Base-by-base conservation (phyloP, 2,329 filamentous ascomycete species). In the Ceratocystis harringtonii region DNA sequence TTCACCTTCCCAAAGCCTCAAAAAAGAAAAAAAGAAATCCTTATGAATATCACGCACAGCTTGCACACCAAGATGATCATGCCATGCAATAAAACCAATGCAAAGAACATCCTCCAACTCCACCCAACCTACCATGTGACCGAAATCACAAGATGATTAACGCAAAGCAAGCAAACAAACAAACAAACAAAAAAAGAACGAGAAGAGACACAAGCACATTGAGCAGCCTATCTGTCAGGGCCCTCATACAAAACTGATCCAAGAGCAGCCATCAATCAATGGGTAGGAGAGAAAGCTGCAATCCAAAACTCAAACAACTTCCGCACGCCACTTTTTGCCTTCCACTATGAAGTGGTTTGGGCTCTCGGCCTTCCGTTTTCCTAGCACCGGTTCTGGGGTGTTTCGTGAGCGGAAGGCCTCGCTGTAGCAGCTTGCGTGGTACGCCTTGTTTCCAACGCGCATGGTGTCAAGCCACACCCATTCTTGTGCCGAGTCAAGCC, bases 401-500 rank as follows among this genome's bases (percentile, higher is more conserved):
- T 78, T 79, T 6, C 81, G 80, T 69, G 87, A 85, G 72, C 84
- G 87, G 44, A 83, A 87, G 41, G 89, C 88, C 76, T 96, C 92
- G 19, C 84, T 83, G 73, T 92, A 90, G 73, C 94, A 99, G 65
- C 86, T 95, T 10, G 87, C 90, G 74, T 99, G 94, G 71, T 90
- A 97, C 17, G 94, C 87, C 68, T 90, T 85, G 65, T 81, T 84
- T 44, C 88, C 89, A 36, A 95, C 84, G 69, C 87, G 82, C 62
- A 89, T 80, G 0, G 92, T 89, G 74, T 99, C 92, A 74, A 90
- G 87, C 89, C 94, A 97, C 50, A 99, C 92, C 82, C 92, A 97
- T 72, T 99, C 92, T 75, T 97, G 91, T 19, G 88, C 89, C 68
- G 95, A 90, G 70, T 95, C 90, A 5, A 92, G 85, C 88, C 91